Conservation (phyloP, 805 yeast genomes). For the Ogataea parapolymorpha region DNA sequence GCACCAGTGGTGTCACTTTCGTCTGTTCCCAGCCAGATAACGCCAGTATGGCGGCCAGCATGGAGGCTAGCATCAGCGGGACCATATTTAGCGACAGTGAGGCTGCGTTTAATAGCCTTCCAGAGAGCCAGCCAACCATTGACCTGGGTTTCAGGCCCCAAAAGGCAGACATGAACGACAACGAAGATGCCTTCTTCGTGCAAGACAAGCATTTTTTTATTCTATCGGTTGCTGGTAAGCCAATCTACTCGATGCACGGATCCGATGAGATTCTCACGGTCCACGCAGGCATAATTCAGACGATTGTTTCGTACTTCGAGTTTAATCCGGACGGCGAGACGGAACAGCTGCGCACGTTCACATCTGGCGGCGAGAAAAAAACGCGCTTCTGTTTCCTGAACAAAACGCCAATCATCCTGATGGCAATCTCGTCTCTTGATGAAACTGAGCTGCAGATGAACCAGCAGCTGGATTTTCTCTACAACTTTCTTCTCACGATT, state of each 20-base stretch:
- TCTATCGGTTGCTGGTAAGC: slow-evolving; percentile 83
- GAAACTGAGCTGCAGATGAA: slow-evolving; percentile 51
- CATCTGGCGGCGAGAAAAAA: slow-evolving; percentile 38
- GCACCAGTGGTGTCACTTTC: slow-evolving; percentile 34
- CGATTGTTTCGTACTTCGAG: slow-evolving; percentile 69
- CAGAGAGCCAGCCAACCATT: slow-evolving; percentile 13
- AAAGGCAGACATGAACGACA: slow-evolving; percentile 27
- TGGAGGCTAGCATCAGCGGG: slow-evolving; percentile 23
- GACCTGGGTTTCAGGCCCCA: slow-evolving; percentile 23
- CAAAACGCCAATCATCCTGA: slow-evolving; percentile 66
- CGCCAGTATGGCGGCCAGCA: slow-evolving; percentile 10
- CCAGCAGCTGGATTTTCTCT: slow-evolving; percentile 67
- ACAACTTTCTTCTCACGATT: slow-evolving; percentile 77
- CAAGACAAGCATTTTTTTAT: slow-evolving; percentile 70
- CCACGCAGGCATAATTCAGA: slow-evolving; percentile 76
- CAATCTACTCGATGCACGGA: slow-evolving; percentile 77
- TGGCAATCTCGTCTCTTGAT: slow-evolving; percentile 59
- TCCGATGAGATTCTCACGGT: slow-evolving; percentile 63
- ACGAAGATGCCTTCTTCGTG: slow-evolving; percentile 31
- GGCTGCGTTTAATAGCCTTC: slow-evolving; percentile 12
- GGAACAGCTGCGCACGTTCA: slow-evolving; percentile 47
- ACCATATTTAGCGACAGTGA: slow-evolving; percentile 21
- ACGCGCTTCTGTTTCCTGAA: slow-evolving; percentile 57
- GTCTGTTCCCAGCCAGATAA: slow-evolving; percentile 11
- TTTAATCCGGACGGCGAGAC: slow-evolving; percentile 33